phyloP scores from a whole-genome alignment of 2,329 filamentous ascomycete species.

The Ilyonectria robusta region DNA sequence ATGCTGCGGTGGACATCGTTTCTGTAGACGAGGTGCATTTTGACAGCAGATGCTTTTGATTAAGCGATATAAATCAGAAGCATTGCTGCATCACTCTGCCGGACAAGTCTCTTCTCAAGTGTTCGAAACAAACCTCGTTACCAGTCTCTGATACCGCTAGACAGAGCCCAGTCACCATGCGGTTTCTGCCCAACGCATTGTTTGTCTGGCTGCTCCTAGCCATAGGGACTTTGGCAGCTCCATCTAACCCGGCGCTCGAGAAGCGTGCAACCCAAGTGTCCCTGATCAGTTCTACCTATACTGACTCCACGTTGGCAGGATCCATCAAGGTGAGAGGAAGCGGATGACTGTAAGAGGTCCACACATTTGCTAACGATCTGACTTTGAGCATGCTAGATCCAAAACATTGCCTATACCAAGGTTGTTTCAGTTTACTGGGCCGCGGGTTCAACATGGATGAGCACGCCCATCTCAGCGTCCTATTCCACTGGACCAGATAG shows the following conservation, averaged over 20 bases:
- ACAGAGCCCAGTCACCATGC: not conserved
- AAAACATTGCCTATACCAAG: constrained; percentile 14
- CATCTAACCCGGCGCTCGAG: not conserved
- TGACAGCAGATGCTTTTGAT: constrained; percentile 1
- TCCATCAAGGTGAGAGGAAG: constrained; percentile 12
- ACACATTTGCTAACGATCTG: not conserved
- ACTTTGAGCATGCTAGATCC: not conserved
- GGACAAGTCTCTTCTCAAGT: not conserved
- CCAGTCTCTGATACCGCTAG: not conserved
- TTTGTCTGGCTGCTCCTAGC: constrained; percentile 15
- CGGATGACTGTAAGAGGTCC: not conserved
- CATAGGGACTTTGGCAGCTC: constrained; percentile 3
- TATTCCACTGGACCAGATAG: constrained; percentile 8
- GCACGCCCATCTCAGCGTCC: constrained; percentile 13
- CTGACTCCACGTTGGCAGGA: constrained; percentile 8
- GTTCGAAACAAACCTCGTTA: not conserved
- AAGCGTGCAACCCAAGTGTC: constrained; percentile 13
- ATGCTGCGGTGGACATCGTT: not conserved
- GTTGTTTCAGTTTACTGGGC: constrained; percentile 15
- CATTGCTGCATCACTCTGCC: not conserved
- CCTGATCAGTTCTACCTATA: constrained; percentile 8
- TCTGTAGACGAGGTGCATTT: not conserved
- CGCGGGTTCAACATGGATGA: constrained; percentile 7
- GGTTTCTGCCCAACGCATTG: not conserved
- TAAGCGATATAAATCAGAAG: not conserved